Base-by-base conservation (phyloP, 2,329 filamentous ascomycete species). In the Aspergillus ochraceoroseus region DNA sequence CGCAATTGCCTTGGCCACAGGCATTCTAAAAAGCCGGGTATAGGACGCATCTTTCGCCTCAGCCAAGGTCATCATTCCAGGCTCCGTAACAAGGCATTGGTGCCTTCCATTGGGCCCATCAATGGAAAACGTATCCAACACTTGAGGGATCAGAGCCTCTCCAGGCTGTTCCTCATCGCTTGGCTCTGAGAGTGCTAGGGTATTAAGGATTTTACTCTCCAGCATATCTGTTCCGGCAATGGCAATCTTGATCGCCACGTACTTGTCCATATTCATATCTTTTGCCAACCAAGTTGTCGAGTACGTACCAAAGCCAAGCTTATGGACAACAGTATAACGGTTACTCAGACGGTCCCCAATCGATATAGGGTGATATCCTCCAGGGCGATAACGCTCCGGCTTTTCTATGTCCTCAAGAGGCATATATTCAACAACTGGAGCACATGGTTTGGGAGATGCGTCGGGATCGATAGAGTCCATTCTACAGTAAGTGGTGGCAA, bases 241-340 rank as follows among this genome's bases (percentile, higher is more conserved):
- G 1, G 14, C 9, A 1, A 48, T 18, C 14, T 46, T 38, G 11
- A 36, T 25, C 7, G 38, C 35, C 3, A 48, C 36, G 7, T 46
- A 50, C 20, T 38, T 41, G 7, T 25, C 7, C 3, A 12, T 18
- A 12, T 27, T 23, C 22, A 29, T 6, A 44, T 65, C 54, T 7
- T 49, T 51, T 38, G 65, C 66, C 7, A 71, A 56, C 69, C 65
- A 72, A 26, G 68, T 63, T 11, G 65, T 72, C 8, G 67, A 66
- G 45, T 54, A 70, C 7, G 61, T 55, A n/a, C 70, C 68, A 13
- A 58, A 65, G 6, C 70, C 69, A 7, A 72, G 59, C 49, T 73
- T 72, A 43, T 70, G 60, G 14, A 69, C 49, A 26, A 71, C 53
- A 29, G 53, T 49, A 44, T 73, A 72, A 13, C 64, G 60, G 29